Base-by-base conservation (phyloP, 441 rosid genomes). In the Hura crepitans region DNA sequence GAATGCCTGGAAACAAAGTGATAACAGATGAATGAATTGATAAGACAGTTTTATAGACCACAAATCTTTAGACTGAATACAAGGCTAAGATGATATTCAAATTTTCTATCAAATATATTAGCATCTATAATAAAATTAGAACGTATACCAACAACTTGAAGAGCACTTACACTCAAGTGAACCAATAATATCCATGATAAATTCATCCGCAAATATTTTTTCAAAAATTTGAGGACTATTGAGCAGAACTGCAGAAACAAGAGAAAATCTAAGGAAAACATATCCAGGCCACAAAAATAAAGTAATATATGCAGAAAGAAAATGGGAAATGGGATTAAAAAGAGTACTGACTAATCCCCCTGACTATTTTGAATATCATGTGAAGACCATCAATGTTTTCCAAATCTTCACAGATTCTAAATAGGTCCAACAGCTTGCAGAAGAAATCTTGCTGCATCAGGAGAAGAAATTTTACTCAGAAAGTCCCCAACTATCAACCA, bases 161-260 rank as follows among this genome's bases (percentile, higher is more conserved):
- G 14, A 50, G 62, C 64, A 83, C 98, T 89, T 86, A 96, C 99
- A 88, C 83, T 96, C 99, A 3, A 96, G 98, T 62, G 97, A 86
- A 68, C 98, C 99, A 49, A 96, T 88, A 68, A 93, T 85, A 77
- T 93, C 97, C 94, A 96, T 89, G 73, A 96, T 86, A 74, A 91
- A 78, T 69, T 96, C 99, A 85, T 93, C 97, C 74, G 91, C 96
- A 78, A 93, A 93, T 62, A 93, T 84, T 83, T 85, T 91, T 80
- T 96, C 97, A 58, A 96, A 82, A 65, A 96, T 87, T 79, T 85
- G 99, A 75, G 92, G 83, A 81, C 89, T 96, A 73, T 93, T 96
- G 69, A 96, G 96, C 77, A 93, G 74, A 81, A 96, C 99, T 96
- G 91, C 88, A 65, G 28, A 42, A 73, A 73, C 61, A 31, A 63